Base-by-base conservation (phyloP, 2,329 filamentous ascomycete species). In the Nemania sp. region DNA sequence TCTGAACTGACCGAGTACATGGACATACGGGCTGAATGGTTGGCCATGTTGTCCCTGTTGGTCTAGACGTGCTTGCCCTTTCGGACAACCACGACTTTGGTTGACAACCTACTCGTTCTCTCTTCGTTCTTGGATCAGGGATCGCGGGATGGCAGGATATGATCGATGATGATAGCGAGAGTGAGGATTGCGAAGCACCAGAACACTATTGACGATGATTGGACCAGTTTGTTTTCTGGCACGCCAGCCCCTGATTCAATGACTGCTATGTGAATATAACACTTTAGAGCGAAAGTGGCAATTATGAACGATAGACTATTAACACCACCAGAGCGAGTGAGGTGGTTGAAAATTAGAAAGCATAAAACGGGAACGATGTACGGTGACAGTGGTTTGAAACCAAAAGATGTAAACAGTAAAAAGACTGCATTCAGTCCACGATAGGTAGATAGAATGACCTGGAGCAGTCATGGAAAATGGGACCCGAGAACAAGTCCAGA, bases 1-100 rank as follows among this genome's bases (percentile, higher is more conserved):
- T 88, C 83, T 62, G 84, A 86, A 63, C 77, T 78, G 68, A 84
- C 77, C 62, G 85, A 88, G 68, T 86, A 88, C 79, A 86, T 84
- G 62, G 86, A 88, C 80, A 84, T 82, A 68, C 82, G 79, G 57
- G 69, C 65, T 56, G 70, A 68, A 15, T 62, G 72, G 72, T 80
- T 82, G 62, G 83, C 77, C 83, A 86, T 86, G 68, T 52, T 73
- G 70, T 56, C 56, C 57, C 8, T 55, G 56, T n/a, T n/a, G 42
- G 50, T 54, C 37, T 51, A 37, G 57, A 64, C 67, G 70, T 67
- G 66, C 63, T 54, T 67, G 70, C 66, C 73, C 72, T 68, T 60
- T 48, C 64, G 75, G 74, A 77, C 73, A 67, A 69, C 69, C 70
- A 75, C 72, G 64, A 63, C 37, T 54, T 49, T 57, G 17, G 30